These are phyloP conservation scores for Tephrocybe sp. DNA, from an alignment of 768 basidiomycete species.

Conservation along the genomic window DNA sequence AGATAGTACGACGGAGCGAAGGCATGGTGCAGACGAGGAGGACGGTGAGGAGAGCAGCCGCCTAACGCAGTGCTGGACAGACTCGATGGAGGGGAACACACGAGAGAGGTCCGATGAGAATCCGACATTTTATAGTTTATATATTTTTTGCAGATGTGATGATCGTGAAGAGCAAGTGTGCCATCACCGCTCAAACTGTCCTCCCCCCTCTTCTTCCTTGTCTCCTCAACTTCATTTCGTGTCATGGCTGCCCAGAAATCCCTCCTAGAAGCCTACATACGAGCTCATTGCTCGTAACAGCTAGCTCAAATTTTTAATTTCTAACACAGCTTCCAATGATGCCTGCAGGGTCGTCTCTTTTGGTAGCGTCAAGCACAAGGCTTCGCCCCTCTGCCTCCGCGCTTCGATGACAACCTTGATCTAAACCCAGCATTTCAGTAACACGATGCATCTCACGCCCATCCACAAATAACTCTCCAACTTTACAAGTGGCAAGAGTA, in stretches of 20 bases:
- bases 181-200: constrained; percentile 19
- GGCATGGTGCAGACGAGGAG: constrained; percentile 45
- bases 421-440: constrained; percentile 23
- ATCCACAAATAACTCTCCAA: constrained; percentile 15
- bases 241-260: constrained; percentile 20
- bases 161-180: constrained; percentile 22
- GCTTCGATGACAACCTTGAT: constrained; percentile 32
- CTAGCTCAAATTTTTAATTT: constrained; percentile 5
- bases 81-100: constrained; percentile 31
- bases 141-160: constrained; percentile 37
- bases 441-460: constrained; percentile 16
- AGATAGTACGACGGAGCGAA: constrained; percentile 78
- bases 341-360: constrained; percentile 24
- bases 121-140: constrained; percentile 34
- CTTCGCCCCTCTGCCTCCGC: constrained; percentile 13
- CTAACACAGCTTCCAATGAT: constrained; percentile 1
- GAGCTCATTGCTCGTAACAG: constrained; percentile 3
- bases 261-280: constrained; percentile 17
- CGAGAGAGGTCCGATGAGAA: constrained; percentile 33
- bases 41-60: constrained; percentile 39
- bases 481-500: neutral
- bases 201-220: constrained; percentile 13
- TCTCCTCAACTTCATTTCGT: constrained; percentile 21
- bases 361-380: constrained; percentile 20
- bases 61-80: constrained; percentile 47